Evolutionary conservation across 768 basidiomycete species (phyloP), one percentile per base, ranked within the genome.

Genomic region (Tephrocybe rancida): DNA sequence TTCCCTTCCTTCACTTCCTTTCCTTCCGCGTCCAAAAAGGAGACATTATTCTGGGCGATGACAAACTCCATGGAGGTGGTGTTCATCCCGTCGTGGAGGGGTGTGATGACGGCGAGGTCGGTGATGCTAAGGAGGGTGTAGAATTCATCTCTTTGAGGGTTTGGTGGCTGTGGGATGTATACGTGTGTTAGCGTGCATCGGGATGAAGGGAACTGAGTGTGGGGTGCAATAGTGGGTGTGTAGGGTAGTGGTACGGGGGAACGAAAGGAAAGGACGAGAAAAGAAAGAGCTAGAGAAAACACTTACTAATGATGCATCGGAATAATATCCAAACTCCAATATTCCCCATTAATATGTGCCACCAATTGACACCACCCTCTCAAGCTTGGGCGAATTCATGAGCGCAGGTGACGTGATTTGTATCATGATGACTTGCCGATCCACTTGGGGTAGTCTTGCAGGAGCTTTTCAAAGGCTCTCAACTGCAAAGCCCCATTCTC

Each of bases 11-110:
- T 16, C 2, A 10, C 25, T 3, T 21, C 46, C 32, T 16, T 6
- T 11, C n/a, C 34, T 30, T 7, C 22, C 16, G n/a, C n/a, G n/a
- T n/a, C n/a, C n/a, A n/a, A n/a, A n/a, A n/a, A n/a, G n/a, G n/a
- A n/a, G 5, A 91, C 89, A 62, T 78, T 79, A 60, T 90, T 84
- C 72, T 99, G 96, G 29, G 95, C 94, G 56, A 98, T 90, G 25
- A 96, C 90, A 69, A 95, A 98, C 71, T 98, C 96, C 94, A 97
- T 96, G 47, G 87, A 89, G 0, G 95, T 97, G 13, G 96, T 98
- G 78, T 99, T 99, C 97, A 98, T 98, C 5, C 96, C 97, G 65
- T 99, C 96, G 29, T 96, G 85, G 6, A 98, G 79, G 0, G 95
- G 93, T 0, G 96, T 98, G 69, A 98, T 96, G 37, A 98, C 87